These are phyloP conservation scores for Phytophthora lateralis DNA, from an alignment of 352 stramenopile genomes.

Conservation along the genomic window DNA sequence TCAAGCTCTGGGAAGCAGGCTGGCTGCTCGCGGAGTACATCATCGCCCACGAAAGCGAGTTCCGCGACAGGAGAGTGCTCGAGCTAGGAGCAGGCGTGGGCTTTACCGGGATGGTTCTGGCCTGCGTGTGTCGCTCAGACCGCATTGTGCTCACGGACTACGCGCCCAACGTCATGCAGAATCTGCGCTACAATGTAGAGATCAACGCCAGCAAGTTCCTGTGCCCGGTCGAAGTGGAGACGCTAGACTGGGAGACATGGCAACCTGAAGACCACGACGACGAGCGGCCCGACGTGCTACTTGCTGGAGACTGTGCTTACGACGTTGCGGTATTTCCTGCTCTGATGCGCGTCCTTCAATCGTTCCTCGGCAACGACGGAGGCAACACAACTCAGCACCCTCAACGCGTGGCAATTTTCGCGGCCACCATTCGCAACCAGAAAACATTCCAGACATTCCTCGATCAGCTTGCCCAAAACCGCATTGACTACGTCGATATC, in stretches of 20 bases:
- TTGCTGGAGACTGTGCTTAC: slow-evolving; percentile 83
- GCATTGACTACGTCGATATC: slow-evolving; percentile 73
- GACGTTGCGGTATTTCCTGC: slow-evolving; percentile 66
- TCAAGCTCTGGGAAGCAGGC: slow-evolving; percentile 84
- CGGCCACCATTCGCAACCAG: slow-evolving; percentile 77
- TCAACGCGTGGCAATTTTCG: slow-evolving; percentile 67
- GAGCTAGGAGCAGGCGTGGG: slow-evolving; percentile 79
- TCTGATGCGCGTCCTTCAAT: slow-evolving; percentile 60
- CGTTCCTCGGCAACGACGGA: slow-evolving; percentile 47
- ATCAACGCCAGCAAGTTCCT: slow-evolving; percentile 56
- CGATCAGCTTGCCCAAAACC: slow-evolving; percentile 51
- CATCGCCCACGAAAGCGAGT: slow-evolving; percentile 55
- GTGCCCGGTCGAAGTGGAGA: slow-evolving; percentile 60
- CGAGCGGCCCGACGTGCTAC: slow-evolving; percentile 53
- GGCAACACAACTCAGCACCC: slow-evolving; percentile 1
- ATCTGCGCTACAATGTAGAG: slow-evolving; percentile 83
- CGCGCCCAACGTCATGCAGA: slow-evolving; percentile 82
- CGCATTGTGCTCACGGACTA: slow-evolving; percentile 77
- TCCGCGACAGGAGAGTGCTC: slow-evolving; percentile 56
- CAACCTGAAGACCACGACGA: slow-evolving; percentile 36
- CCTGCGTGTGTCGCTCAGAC: slow-evolving; percentile 39
- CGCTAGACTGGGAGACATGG: slow-evolving; percentile 79
- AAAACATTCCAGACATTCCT: slow-evolving; percentile 80
- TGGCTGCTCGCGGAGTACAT: slow-evolving; percentile 81
- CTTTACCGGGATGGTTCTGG: slow-evolving; percentile 69